A percentile compares a stretch with the other conserved stretches of the same genome.
phyloP scores from a whole-genome alignment of 257 asterid species.

The Mentha longifolia region DNA sequence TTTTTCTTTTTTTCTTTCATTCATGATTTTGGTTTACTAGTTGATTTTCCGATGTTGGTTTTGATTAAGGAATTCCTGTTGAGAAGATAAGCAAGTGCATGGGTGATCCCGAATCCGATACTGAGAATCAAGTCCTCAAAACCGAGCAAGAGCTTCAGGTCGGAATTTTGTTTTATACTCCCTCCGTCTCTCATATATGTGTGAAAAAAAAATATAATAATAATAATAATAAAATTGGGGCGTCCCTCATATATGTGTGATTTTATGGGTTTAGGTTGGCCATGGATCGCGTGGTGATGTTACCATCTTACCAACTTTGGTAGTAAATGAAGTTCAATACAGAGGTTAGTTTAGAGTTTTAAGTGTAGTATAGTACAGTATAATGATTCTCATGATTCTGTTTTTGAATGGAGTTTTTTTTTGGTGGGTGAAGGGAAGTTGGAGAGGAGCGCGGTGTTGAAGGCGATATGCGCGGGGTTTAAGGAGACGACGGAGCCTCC shows the following conservation, averaged over 20 bases:
- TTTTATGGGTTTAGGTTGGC: conserved; percentile 57
- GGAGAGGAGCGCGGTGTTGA: conserved; percentile 77
- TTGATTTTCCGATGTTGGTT: not conserved
- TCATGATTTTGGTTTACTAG: not conserved
- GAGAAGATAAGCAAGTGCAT: conserved; percentile 80
- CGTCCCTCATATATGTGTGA: not conserved
- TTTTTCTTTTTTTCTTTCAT: too few species aligned
- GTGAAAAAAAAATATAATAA: too few species aligned
- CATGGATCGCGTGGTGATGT: conserved; percentile 93
- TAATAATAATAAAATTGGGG: too few species aligned
- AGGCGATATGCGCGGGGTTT: conserved; percentile 94
- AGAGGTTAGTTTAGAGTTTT: conserved; percentile 56
- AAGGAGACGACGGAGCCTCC: conserved; percentile 93
- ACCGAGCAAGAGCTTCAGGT: conserved; percentile 85
- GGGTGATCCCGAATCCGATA: conserved; percentile 85
- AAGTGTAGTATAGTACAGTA: not conserved
- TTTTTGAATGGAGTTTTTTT: not conserved
- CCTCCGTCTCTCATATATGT: too few species aligned
- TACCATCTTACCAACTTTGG: conserved; percentile 90
- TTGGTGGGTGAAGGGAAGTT: conserved; percentile 57
- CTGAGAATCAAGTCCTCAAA: conserved; percentile 73
- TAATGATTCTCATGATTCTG: not conserved
- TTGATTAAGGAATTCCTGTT: conserved; percentile 55
- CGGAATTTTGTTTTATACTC: not conserved
- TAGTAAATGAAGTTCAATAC: conserved; percentile 79